These are phyloP conservation scores for Candida caryicola DNA, from an alignment of 805 yeast species.

Conservation along the genomic window DNA sequence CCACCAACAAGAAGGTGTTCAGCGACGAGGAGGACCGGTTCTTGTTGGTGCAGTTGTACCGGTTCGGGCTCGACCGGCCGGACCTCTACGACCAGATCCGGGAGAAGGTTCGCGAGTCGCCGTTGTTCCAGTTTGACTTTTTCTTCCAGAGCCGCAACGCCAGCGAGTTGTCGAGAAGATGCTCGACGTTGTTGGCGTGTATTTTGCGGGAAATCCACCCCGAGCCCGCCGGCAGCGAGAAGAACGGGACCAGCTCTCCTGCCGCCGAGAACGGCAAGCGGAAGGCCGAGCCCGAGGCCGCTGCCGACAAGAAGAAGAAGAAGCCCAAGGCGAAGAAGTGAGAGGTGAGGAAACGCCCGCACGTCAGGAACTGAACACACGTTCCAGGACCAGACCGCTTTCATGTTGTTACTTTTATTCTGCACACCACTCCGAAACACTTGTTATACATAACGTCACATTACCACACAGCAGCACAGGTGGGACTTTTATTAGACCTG, in stretches of 20 bases:
- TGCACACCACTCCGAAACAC: too few species aligned
- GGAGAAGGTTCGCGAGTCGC: constrained; percentile 68
- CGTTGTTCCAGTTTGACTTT: constrained; percentile 83
- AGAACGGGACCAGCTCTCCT: neutral
- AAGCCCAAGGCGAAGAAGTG: constrained; percentile 5
- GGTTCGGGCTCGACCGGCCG: constrained; percentile 75
- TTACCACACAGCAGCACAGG: too few species aligned
- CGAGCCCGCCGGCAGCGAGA: constrained; percentile 3
- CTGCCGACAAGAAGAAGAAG: constrained; percentile 6
- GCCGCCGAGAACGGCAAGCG: constrained; percentile 10
- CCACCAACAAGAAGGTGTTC: constrained; percentile 60
- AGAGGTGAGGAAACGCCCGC: too few species aligned
- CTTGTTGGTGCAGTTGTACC: constrained; percentile 72
- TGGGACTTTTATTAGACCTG: too few species aligned
- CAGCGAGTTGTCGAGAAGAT: constrained; percentile 76
- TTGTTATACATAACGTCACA: too few species aligned
- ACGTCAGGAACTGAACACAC: too few species aligned
- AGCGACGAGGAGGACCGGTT: constrained; percentile 91
- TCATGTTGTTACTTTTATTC: too few species aligned
- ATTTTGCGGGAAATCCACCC: constrained; percentile 59
- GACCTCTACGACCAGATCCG: constrained; percentile 77
- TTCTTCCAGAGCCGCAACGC: constrained; percentile 79
- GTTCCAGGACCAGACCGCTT: too few species aligned
- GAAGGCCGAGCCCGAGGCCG: constrained; percentile 5
- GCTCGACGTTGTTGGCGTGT: constrained; percentile 72